A percentile compares a stretch with the other conserved stretches of the same genome.
Evolutionary conservation across 192 early-diverging fungal genomes (phyloP).

Genomic region (Bifiguratus adelaidae): DNA sequence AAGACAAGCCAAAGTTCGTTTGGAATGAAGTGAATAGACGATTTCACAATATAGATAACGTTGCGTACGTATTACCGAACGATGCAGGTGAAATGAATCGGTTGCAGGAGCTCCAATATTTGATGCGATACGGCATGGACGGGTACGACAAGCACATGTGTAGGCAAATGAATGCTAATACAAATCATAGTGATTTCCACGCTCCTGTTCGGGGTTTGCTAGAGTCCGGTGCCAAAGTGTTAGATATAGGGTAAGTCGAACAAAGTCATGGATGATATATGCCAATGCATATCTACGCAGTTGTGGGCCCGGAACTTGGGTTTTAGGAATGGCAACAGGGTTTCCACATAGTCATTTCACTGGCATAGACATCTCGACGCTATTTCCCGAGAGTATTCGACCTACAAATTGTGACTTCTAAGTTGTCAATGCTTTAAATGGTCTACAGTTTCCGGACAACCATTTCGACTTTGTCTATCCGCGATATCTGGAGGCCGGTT

Average conservation of each 20-base stretch:
- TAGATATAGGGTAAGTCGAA: constrained; percentile 15
- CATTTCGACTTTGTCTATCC: background rate
- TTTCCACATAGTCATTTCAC: background rate
- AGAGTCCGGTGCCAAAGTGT: constrained; percentile 3
- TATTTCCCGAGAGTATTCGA: background rate
- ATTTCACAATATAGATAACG: too few species aligned
- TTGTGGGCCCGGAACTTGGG: background rate
- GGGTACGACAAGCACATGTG: too few species aligned
- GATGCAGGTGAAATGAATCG: background rate
- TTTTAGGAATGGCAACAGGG: background rate
- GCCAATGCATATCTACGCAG: background rate
- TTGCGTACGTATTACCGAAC: background rate
- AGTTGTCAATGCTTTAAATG: background rate
- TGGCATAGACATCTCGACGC: background rate
- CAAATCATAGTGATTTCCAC: background rate
- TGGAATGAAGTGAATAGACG: too few species aligned
- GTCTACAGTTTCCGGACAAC: background rate
- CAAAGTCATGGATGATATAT: too few species aligned
- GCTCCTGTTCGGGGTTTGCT: constrained; percentile 13
- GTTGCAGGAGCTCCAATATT: background rate
- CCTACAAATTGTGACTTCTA: background rate
- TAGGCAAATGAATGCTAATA: too few species aligned
- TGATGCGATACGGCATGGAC: too few species aligned
- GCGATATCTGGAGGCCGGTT: constrained; percentile 3
- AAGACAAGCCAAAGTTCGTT: too few species aligned